These are phyloP conservation scores for Pittosporum tobira DNA, from an alignment of 129 eudicot species.

Conservation along the genomic window DNA sequence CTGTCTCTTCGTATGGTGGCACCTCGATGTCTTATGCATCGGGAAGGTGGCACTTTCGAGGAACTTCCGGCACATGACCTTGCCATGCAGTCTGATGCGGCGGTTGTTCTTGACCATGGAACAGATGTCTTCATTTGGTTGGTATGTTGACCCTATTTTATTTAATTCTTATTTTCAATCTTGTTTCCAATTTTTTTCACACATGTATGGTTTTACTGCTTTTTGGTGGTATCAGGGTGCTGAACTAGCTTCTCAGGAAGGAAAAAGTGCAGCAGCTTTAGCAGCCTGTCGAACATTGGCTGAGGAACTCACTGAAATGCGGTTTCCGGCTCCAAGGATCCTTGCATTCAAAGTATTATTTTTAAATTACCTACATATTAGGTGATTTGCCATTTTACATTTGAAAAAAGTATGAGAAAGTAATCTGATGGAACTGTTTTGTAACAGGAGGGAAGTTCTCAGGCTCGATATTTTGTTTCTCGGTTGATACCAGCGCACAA, in stretches of 20 bases:
- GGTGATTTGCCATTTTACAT: background rate
- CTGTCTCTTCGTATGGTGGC: constrained; percentile 91
- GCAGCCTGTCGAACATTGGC: constrained; percentile 99
- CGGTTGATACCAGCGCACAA: constrained; percentile 94
- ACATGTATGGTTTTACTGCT: background rate
- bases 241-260: constrained; percentile 83
- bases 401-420: background rate
- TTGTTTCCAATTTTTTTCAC: background rate
- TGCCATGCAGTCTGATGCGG: constrained; percentile 97
- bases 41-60: constrained; percentile 98
- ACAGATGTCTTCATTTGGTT: constrained; percentile 16
- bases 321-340: constrained; percentile 96
- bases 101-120: constrained; percentile 62
- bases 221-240: constrained; percentile 68
- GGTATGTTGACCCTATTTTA: constrained; percentile 12
- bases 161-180: too few species aligned
- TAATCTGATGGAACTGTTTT: constrained; percentile 6
- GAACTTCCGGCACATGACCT: constrained; percentile 95
- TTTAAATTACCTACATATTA: background rate
- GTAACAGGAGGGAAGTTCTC: constrained; percentile 95
- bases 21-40: constrained; percentile 94
- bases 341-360: constrained; percentile 84
- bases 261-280: constrained; percentile 91
- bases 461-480: constrained; percentile 91
- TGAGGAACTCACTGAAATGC: constrained; percentile 83